Evolutionary conservation across 306 rosid genomes (phyloP).

Genomic region (Psophocarpus tetragonolobus): DNA sequence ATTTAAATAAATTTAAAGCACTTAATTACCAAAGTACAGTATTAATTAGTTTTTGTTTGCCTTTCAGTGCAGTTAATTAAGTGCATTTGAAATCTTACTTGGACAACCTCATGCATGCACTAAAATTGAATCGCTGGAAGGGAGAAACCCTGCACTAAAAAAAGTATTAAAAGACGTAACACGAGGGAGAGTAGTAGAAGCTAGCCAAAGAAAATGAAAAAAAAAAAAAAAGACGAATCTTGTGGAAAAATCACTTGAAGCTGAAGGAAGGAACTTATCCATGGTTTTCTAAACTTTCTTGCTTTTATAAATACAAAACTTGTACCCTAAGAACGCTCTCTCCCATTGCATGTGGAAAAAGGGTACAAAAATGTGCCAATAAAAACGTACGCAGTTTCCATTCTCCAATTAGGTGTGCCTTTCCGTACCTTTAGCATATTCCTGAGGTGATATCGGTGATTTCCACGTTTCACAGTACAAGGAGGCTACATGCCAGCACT

Average conservation of each 20-base stretch:
- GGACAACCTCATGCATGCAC: background rate
- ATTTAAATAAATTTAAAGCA: background rate
- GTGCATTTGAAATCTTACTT: too few species aligned
- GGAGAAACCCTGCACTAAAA: background rate
- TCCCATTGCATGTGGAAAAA: slow-evolving; percentile 40
- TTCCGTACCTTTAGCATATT: slow-evolving; percentile 35
- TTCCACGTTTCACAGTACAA: background rate
- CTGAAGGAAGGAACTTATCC: slow-evolving; percentile 40
- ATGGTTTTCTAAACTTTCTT: background rate
- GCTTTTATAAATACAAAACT: slow-evolving; percentile 37
- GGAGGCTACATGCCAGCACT: background rate
- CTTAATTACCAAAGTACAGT: background rate
- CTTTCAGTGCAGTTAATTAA: background rate
- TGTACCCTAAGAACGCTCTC: slow-evolving; percentile 31
- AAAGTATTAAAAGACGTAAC: background rate
- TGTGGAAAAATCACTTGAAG: slow-evolving; percentile 48
- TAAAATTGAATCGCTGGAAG: background rate
- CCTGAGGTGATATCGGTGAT: background rate
- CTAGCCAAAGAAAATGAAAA: background rate
- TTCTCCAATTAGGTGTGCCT: background rate
- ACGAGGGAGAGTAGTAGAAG: background rate
- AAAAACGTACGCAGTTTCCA: background rate
- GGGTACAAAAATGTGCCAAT: slow-evolving; percentile 23
- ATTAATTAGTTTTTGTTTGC: too few species aligned
- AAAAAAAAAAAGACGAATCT: slow-evolving; percentile 2